Evolutionary conservation across 176 grass and related monocot genomes (phyloP).

Genomic region (Oropetium thomaeum): DNA sequence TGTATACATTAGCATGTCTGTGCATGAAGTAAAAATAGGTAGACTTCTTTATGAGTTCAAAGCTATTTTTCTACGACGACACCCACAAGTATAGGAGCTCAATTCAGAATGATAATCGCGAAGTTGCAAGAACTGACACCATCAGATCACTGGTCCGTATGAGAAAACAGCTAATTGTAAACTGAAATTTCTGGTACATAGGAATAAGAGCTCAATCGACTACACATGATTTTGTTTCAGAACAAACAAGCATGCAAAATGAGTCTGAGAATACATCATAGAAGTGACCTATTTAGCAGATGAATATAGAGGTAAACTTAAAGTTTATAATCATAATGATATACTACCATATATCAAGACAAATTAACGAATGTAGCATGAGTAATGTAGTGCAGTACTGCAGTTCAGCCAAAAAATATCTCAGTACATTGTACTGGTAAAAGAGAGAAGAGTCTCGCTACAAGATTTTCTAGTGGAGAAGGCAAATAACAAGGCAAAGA

Average conservation of each 20-base stretch:
- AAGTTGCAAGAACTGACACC: background rate
- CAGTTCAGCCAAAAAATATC: no score
- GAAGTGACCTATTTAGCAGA: background rate
- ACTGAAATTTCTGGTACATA: background rate
- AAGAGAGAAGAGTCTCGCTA: no score
- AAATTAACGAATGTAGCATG: no score
- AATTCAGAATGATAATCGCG: background rate
- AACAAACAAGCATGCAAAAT: background rate
- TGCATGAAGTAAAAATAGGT: background rate
- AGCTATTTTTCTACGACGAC: conserved; percentile 11
- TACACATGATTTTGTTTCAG: background rate
- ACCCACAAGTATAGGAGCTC: background rate
- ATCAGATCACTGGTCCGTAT: background rate
- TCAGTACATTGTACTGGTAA: no score
- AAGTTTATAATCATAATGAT: background rate
- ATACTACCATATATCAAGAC: no score
- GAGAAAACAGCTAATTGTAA: background rate
- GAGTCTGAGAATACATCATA: background rate
- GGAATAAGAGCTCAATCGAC: no score
- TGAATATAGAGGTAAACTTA: background rate
- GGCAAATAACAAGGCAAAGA: no score
- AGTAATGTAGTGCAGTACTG: no score
- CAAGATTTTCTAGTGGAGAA: no score
- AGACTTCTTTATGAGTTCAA: background rate
- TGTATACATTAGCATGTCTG: background rate